Base-by-base conservation (phyloP, 2,329 filamentous ascomycete genomes). In the Aspergillus melleus region DNA sequence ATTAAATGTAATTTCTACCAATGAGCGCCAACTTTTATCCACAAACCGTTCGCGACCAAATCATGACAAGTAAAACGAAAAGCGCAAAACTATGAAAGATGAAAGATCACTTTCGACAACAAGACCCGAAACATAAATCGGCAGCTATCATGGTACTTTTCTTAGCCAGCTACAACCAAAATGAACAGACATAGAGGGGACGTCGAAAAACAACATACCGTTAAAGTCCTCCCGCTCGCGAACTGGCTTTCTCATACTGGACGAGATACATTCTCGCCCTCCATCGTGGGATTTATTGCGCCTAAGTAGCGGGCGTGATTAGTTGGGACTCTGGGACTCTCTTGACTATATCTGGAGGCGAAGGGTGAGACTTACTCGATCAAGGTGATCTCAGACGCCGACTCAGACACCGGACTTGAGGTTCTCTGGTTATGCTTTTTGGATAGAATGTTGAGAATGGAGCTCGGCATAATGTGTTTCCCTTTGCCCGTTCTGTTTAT, bases 111-210 rank as follows among this genome's bases (percentile, higher is more conserved):
- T 61, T 59, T 11, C 61, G 61, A 22, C 59, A 63, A 46, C 61
- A 63, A 3, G 61, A 59, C 2, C 61, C 59, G 20, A 63, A 63
- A 32, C 61, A 63, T 46, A 61, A 19, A 54, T 63, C 58, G 10
- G 52, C 58, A 8, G 58, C 58, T 62, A 24, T 26, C 26, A 29
- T 22, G 11, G 5, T 14, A 42, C 5, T 8, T 6, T 6, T 5
- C 1, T 42, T 14, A 42, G 36, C 36, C 9, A 29, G 8, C 26
- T 29, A 32, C 16, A n/a, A 6, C 14, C 57, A 22, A 60, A 52
- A 22, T 22, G n/a, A 29, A 2, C 4, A 12, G 19, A 26, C 22
- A 20, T 36, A 30, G 9, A 20, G n/a, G 36, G 14, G 39, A 10
- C 19, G 10, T 8, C 11, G 4, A 26, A 32, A n/a, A 6, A 54